A percentile compares a stretch with the other conserved stretches of the same genome.
Conservation (phyloP, 306 rosid genomes). For the Astragalus glycyphyllos region DNA sequence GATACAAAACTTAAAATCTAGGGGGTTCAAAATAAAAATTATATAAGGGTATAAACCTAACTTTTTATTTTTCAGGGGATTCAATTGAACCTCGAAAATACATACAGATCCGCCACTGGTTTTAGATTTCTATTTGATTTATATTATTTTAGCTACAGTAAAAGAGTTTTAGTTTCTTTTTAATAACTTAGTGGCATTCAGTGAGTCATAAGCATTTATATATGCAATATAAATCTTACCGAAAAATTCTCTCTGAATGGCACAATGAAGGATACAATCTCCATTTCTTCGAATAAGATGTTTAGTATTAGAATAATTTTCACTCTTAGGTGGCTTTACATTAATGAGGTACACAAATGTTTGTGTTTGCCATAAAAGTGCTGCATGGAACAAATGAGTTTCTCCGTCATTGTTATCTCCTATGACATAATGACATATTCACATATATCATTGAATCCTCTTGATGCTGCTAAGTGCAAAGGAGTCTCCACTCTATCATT, state of each 20-base stretch:
- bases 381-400: constrained; percentile 32
- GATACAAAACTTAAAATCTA: too few species aligned
- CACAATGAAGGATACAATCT: constrained; percentile 37
- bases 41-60: too few species aligned
- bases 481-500: constrained; percentile 54
- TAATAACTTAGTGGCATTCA: background rate
- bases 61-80: too few species aligned
- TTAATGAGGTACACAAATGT: constrained; percentile 2
- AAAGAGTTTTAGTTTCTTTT: too few species aligned
- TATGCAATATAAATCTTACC: constrained; percentile 10
- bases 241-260: constrained; percentile 32
- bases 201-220: background rate
- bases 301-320: background rate
- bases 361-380: background rate
- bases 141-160: too few species aligned
- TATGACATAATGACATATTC: background rate
- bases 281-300: background rate
- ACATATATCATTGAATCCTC: constrained; percentile 48
- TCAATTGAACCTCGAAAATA: too few species aligned
- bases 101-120: too few species aligned
- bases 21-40: too few species aligned
- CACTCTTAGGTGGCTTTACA: background rate
- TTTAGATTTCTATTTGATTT: too few species aligned
- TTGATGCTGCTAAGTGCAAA: constrained; percentile 57
- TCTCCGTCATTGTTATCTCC: background rate